These are phyloP conservation scores for Uronychia binucleata DNA, from an alignment of 73 alveolate species.

Conservation along the genomic window DNA sequence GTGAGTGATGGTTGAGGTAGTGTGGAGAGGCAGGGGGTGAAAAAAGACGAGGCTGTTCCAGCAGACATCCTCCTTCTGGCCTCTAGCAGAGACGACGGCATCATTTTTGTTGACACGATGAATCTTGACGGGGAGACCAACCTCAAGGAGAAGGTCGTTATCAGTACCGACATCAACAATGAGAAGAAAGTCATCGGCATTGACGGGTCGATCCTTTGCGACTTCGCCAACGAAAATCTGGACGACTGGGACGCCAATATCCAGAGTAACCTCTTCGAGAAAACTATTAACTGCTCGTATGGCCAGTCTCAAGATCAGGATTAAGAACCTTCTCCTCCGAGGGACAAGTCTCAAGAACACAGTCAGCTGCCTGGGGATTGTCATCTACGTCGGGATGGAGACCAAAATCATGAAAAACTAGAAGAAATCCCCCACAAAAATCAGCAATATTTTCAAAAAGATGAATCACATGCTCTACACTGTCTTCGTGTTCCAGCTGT, in stretches of 20 bases:
- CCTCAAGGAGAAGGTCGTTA: constrained; percentile 76
- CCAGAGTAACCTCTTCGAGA: constrained; percentile 47
- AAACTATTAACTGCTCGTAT: constrained; percentile 39
- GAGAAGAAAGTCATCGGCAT: constrained; percentile 17
- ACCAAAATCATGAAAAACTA: constrained; percentile 96
- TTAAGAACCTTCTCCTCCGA: constrained; percentile 84
- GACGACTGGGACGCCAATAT: constrained; percentile 87
- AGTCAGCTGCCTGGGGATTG: constrained; percentile 87
- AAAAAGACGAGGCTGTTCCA: constrained; percentile 60
- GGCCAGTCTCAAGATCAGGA: constrained; percentile 44
- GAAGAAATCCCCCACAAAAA: constrained; percentile 90
- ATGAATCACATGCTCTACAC: constrained; percentile 82
- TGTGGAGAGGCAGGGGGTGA: constrained; percentile 45
- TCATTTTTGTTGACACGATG: constrained; percentile 86
- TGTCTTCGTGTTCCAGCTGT: constrained; percentile 67
- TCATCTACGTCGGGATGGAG: constrained; percentile 94
- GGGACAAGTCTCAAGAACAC: constrained; percentile 96
- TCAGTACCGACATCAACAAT: constrained; percentile 12
- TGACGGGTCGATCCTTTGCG: constrained; percentile 75
- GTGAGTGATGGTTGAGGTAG: constrained; percentile 53
- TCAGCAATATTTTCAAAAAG: constrained; percentile 76
- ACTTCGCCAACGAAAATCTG: constrained; percentile 82
- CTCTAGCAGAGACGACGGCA: constrained; percentile 43
- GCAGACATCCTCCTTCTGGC: constrained; percentile 66
- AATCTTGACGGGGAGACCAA: constrained; percentile 93